A percentile compares a stretch with the other conserved stretches of the same genome.
Evolutionary conservation across 352 stramenopile genomes (phyloP).

Genomic region (Phytopythium cucurbitacearum): DNA sequence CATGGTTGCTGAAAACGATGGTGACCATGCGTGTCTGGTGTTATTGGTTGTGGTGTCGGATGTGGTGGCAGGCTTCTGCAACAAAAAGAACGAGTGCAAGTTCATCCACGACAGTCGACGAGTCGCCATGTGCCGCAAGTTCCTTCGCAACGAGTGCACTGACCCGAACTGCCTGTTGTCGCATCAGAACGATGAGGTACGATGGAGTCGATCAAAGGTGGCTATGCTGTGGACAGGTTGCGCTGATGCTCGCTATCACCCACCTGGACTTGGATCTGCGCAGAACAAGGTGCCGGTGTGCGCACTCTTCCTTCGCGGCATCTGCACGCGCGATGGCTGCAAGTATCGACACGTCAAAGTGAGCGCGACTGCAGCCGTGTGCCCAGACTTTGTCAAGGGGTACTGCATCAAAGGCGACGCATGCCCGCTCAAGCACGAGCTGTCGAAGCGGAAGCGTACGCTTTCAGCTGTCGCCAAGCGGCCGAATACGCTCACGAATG

Average conservation of each 20-base stretch:
- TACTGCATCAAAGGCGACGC: constrained; percentile 52
- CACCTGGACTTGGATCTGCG: constrained; percentile 5
- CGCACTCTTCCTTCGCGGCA: constrained; percentile 68
- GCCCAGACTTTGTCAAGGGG: constrained; percentile 58
- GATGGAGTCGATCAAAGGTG: too few species aligned
- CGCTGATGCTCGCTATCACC: constrained; percentile 1
- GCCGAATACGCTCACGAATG: not conserved
- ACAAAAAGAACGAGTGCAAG: constrained; percentile 72
- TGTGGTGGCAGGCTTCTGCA: constrained; percentile 58
- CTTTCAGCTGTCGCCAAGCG: not conserved
- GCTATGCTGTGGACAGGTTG: constrained; percentile 2
- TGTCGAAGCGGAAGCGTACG: constrained; percentile 29
- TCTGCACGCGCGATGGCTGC: constrained; percentile 68
- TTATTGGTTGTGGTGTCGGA: constrained; percentile 2
- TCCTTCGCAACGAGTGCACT: constrained; percentile 58
- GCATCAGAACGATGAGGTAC: constrained; percentile 70
- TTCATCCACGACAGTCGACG: constrained; percentile 84
- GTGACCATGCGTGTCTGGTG: constrained; percentile 1
- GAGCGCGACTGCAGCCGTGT: constrained; percentile 52
- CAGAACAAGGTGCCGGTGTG: constrained; percentile 85
- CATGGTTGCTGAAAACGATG: not conserved
- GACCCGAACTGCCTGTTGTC: constrained; percentile 62
- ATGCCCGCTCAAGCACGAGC: constrained; percentile 64
- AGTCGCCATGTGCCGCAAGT: constrained; percentile 79
- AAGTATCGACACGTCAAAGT: constrained; percentile 84